Conservation (phyloP, 2,329 filamentous ascomycete species). For the Geosmithia flava region DNA sequence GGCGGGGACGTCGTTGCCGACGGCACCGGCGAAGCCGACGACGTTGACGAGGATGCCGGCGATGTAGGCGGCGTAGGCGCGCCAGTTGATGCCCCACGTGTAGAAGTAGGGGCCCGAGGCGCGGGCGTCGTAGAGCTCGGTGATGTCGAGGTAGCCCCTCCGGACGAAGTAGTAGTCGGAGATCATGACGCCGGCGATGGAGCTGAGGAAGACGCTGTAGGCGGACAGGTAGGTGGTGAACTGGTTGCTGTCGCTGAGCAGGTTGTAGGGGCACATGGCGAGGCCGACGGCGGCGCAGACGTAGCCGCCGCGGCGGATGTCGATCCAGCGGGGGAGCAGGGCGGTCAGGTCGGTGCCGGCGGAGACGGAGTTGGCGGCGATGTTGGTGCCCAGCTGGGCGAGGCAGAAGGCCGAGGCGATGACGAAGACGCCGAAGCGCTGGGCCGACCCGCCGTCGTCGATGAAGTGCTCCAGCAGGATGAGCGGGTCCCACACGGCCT, state of each 20-base stretch:
- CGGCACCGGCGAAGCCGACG: slow-evolving; percentile 76
- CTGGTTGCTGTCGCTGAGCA: slow-evolving; percentile 62
- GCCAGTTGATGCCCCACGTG: slow-evolving; percentile 64
- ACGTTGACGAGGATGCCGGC: slow-evolving; percentile 80
- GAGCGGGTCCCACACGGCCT: slow-evolving; percentile 64
- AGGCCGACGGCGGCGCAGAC: slow-evolving; percentile 70
- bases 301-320: slow-evolving; percentile 78
- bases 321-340: slow-evolving; percentile 66
- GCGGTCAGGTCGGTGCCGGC: slow-evolving; percentile 76
- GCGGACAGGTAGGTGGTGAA: slow-evolving; percentile 88
- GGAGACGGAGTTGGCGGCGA: slow-evolving; percentile 75
- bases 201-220: slow-evolving; percentile 88
- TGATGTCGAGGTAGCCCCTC: slow-evolving; percentile 66
- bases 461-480: slow-evolving; percentile 55
- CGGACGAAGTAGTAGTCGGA: slow-evolving; percentile 82
- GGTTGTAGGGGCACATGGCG: slow-evolving; percentile 77
- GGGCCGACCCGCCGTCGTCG: slow-evolving; percentile 52
- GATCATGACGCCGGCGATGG: slow-evolving; percentile 84
- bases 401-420: slow-evolving; percentile 61
- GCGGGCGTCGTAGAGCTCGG: slow-evolving; percentile 65
- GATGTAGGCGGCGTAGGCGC: slow-evolving; percentile 73
- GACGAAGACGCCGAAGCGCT: slow-evolving; percentile 66
- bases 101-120: slow-evolving; percentile 61
- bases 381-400: slow-evolving; percentile 77
- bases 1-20: slow-evolving; percentile 58